Evolutionary conservation across 352 stramenopile genomes (phyloP).

Genomic region (Pythium periplocum): DNA sequence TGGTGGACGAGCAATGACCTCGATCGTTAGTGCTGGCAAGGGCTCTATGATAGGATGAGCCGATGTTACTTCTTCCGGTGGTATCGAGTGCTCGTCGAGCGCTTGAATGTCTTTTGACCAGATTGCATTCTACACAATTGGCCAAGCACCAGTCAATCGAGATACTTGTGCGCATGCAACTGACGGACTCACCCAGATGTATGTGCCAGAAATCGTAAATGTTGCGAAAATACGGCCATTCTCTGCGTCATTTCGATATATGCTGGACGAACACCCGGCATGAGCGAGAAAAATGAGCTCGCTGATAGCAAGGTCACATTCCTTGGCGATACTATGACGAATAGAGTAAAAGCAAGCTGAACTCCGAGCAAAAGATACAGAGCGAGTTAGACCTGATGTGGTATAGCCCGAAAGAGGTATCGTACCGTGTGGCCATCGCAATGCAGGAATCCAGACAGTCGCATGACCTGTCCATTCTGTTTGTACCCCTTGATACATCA

Average conservation of each 20-base stretch:
- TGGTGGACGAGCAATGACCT: neutral
- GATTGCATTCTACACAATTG: slow-evolving; percentile 24
- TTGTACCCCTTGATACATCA: slow-evolving; percentile 5
- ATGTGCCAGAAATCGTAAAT: slow-evolving; percentile 30
- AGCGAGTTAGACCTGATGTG: neutral
- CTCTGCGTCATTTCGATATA: neutral
- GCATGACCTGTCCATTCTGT: neutral
- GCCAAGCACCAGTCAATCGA: neutral
- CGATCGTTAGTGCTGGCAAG: slow-evolving; percentile 11
- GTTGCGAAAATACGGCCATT: slow-evolving; percentile 13
- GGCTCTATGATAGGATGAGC: neutral
- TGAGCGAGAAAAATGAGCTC: too few relatives aligned
- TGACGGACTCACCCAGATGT: slow-evolving; percentile 34
- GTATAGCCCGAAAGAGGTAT: too few relatives aligned
- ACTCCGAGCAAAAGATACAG: neutral
- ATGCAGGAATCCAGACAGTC: slow-evolving; percentile 28
- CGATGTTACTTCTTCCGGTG: neutral
- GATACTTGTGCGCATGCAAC: too few relatives aligned
- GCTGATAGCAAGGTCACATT: neutral
- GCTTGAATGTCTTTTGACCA: slow-evolving; percentile 19
- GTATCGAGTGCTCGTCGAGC: slow-evolving; percentile 11
- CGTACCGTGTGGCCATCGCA: slow-evolving; percentile 43
- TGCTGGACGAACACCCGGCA: too few relatives aligned
- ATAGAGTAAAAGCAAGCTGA: slow-evolving; percentile 35
- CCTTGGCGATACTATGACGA: slow-evolving; percentile 22